These are phyloP conservation scores for Theobroma cacao DNA, from an alignment of 345 rosid species.

Conservation along the genomic window DNA sequence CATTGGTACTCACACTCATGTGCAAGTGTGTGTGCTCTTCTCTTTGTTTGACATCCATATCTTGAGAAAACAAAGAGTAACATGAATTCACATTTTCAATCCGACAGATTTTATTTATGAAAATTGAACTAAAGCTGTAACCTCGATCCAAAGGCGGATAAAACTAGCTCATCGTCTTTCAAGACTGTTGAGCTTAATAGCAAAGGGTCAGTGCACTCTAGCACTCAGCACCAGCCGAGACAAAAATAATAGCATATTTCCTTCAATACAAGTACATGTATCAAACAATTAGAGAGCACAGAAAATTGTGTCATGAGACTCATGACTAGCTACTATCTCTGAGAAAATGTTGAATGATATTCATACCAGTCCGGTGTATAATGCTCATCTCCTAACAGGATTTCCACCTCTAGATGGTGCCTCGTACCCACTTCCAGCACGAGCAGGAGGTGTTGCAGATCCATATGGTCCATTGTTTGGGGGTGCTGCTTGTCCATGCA, in stretches of 20 bases:
- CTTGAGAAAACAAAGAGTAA: not conserved
- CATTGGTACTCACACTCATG: no score
- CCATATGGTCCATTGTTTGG: slow-evolving; percentile 46
- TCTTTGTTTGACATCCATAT: not conserved
- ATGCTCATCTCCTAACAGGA: slow-evolving; percentile 51
- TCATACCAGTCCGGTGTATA: not conserved
- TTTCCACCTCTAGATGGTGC: slow-evolving; percentile 51
- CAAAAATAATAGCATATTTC: not conserved
- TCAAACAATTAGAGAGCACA: not conserved
- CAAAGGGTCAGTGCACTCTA: not conserved
- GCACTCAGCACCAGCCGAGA: not conserved
- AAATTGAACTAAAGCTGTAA: not conserved
- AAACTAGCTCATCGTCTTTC: not conserved
- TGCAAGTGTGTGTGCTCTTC: not conserved
- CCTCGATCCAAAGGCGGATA: not conserved
- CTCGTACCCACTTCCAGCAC: slow-evolving; percentile 38
- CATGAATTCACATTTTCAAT: not conserved
- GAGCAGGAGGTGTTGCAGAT: slow-evolving; percentile 59
- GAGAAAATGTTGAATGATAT: not conserved
- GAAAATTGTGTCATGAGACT: not conserved
- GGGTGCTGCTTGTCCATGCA: slow-evolving; percentile 35
- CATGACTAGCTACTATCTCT: not conserved
- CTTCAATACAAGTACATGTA: not conserved
- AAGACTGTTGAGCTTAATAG: not conserved
- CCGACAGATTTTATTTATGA: not conserved